A percentile compares a stretch with the other conserved stretches of the same genome.
Evolutionary conservation across 2,329 filamentous ascomycete genomes (phyloP).

Genomic region (Atkinsonella texensis): DNA sequence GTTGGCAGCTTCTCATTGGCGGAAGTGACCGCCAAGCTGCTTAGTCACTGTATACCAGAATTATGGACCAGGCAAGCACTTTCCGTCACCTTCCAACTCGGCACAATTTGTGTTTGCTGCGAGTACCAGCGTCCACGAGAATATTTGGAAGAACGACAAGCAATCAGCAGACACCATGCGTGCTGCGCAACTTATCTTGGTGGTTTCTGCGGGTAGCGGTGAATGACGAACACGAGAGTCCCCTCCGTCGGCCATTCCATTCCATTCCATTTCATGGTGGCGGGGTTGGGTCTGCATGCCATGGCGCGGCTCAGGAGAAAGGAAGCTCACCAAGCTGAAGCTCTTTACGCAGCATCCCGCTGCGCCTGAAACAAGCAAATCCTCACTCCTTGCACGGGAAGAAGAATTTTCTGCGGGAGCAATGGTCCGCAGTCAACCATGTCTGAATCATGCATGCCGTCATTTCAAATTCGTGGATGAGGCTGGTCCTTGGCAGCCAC

Average conservation of each 20-base stretch:
- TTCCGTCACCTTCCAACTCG: neutral
- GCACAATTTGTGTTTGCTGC: neutral
- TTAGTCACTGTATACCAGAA: conserved; percentile 2
- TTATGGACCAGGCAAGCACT: neutral
- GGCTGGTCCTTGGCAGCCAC: neutral
- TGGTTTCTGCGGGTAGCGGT: neutral
- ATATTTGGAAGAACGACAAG: neutral
- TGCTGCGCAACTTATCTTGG: neutral
- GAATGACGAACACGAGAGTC: neutral
- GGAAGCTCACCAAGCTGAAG: neutral
- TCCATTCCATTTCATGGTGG: conserved; percentile 4
- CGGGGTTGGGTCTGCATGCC: conserved; percentile 4
- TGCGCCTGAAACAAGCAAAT: neutral
- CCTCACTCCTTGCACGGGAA: neutral
- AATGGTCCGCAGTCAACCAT: neutral
- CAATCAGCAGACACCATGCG: neutral
- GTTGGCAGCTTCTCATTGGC: conserved; percentile 9
- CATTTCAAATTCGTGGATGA: neutral
- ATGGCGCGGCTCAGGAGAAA: conserved; percentile 3
- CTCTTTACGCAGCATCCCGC: neutral
- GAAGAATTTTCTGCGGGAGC: neutral
- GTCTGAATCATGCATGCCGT: conserved; percentile 1
- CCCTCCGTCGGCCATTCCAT: neutral
- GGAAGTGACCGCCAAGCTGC: neutral
- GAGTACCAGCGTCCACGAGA: neutral